These are phyloP conservation scores for Mycena olivaceomarginata DNA, from an alignment of 768 basidiomycete genomes.

Conservation along the genomic window DNA sequence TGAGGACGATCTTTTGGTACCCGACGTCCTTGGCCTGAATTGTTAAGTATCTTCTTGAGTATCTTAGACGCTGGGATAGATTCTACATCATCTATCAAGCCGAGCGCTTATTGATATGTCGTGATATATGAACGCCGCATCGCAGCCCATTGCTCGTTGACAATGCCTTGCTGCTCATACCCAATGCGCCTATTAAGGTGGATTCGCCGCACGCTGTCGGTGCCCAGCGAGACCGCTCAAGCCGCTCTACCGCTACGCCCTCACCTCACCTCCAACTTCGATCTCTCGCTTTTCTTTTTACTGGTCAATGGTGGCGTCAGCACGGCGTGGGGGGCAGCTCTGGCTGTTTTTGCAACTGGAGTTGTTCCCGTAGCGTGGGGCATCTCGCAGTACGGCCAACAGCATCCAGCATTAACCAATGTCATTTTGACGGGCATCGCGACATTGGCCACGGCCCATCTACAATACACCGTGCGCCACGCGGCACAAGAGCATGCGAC, in stretches of 20 bases:
- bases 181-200: neutral
- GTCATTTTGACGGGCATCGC: constrained; percentile 19
- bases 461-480: constrained; percentile 19
- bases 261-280: neutral
- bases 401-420: constrained; percentile 15
- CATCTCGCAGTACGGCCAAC: constrained; percentile 26
- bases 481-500: constrained; percentile 9
- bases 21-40: no score
- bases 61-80: neutral
- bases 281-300: constrained; percentile 12
- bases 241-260: constrained; percentile 1
- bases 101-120: constrained; percentile 1
- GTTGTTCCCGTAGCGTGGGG: constrained; percentile 6
- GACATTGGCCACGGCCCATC: constrained; percentile 29
- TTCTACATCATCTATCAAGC: neutral
- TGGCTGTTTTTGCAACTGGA: constrained; percentile 22
- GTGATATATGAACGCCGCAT: neutral
- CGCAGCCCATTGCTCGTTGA: neutral
- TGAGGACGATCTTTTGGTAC: no score
- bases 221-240: constrained; percentile 4
- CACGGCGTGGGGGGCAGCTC: constrained; percentile 21
- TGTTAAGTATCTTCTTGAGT: no score
- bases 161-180: neutral
- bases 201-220: neutral
- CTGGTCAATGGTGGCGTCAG: constrained; percentile 17